Base-by-base conservation (phyloP, 495 filamentous ascomycete species). In the Xylaria cubensis region DNA sequence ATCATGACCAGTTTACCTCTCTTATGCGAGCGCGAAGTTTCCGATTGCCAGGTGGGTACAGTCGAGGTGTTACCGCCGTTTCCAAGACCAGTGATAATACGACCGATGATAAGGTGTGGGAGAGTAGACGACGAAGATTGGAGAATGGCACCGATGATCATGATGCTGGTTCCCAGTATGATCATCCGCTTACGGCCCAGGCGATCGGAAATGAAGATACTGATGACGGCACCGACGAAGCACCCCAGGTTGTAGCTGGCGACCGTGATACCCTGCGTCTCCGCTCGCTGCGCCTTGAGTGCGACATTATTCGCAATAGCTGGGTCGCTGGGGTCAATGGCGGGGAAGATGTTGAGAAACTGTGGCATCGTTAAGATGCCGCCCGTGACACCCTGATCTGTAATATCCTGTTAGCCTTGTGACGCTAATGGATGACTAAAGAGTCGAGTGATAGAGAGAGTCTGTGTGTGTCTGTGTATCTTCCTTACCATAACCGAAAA, bases 1-100 rank as follows among this genome's bases (percentile, higher is more conserved):
- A 94, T 90, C 92, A 94, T 93, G 78, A 94, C 90, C 75, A 94
- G 83, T 73, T 92, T 91, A 17, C 93, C 92, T 75, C 92, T 87
- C 63, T 88, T 87, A 73, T 94, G 90, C 4, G 92, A 86, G 73
- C 90, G 92, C 61, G 90, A 91, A 64, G 90, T 93, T 78, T 95
- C 92, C 1, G 92, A 92, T 74, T 94, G 92, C 91, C 91, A 95
- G 0, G 90, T 92, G 0, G 92, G 92, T 15, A 93, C 88, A 6
- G 86, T 88, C 55, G 80, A 84, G 1, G 83, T 87, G 66, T 88
- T 89, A 70, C 85, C 87, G 63, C 90, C 90, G 66, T 91, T 91
- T 5, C 91, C 91, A 71, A 93, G 79, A 7, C 91, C 92, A 4
- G 91, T 92, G 44, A 94, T 84, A 42, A 93, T 79, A 46, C 92